Evolutionary conservation across 2,329 filamentous ascomycete genomes (phyloP), one percentile per base, ranked within the genome.

Genomic region (Ophiosphaerella korrae): DNA sequence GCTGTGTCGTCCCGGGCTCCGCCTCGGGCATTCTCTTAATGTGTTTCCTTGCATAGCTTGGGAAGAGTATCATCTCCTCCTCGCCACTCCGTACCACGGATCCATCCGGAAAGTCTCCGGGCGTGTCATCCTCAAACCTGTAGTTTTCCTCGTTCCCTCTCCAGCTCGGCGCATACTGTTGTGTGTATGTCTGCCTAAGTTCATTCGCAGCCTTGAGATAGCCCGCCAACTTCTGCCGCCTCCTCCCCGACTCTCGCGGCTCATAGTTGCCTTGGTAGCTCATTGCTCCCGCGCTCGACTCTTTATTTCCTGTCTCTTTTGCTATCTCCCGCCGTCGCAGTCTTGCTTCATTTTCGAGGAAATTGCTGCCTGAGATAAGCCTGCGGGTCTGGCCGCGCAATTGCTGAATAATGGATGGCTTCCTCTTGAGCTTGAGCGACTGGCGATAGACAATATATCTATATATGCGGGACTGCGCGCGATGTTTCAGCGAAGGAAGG

Each of bases 51-150:
- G 90, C 91, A 71, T 99, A 99, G 45, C 91, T 97, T 0, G 94
- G 94, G 62, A 99, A 99, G 21, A 99, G 72, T 8, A 99, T 85
- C 86, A 99, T 90, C 76, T 97, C 90, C 71, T 97, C 92, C 53
- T 91, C 84, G 11, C 90, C 92, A 54, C 86, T 87, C 9, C 86
- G 83, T 13, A 88, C 84, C 52, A 96, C 89, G n/a, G 88, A 84
- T 14, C 90, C 88, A 61, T 96, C 88, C 0, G 92, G 90, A 66
- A 96, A 97, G 1, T 88, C 85, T 0, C 88, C 89, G 0, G 90
- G 88, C 26, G 90, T 88, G 23, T 77, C 71, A 35, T 73, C 72
- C 21, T 71, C 70, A 52, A 72, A 75, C 66, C 65, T 77, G 39
- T 77, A 76, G 38, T 61, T 60, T 11, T 79, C 75, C 31, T 77